phyloP scores from a whole-genome alignment of 75 land plant genomes.

The Cryptomeria japonica region DNA sequence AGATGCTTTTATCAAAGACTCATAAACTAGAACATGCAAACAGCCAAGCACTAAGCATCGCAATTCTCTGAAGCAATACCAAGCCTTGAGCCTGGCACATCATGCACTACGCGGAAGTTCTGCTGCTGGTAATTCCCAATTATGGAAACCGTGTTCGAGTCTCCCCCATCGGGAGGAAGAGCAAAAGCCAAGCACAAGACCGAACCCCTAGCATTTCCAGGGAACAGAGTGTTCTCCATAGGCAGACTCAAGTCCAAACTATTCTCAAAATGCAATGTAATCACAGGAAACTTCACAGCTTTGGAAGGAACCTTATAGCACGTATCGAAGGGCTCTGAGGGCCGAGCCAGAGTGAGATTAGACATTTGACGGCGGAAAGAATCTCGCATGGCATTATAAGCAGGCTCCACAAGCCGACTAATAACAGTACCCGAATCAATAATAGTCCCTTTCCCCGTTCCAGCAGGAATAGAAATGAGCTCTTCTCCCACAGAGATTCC shows the following conservation, averaged over 20 bases:
- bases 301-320: constrained; percentile 39
- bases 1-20: no score
- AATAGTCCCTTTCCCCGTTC: constrained; percentile 55
- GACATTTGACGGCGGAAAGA: constrained; percentile 35
- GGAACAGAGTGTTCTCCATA: constrained; percentile 24
- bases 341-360: constrained; percentile 23
- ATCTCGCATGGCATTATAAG: constrained; percentile 48
- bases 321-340: constrained; percentile 43
- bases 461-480: constrained; percentile 20
- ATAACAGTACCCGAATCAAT: constrained; percentile 62
- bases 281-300: constrained; percentile 19
- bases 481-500: constrained; percentile 42
- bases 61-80: constrained; percentile 57
- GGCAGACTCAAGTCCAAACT: constrained; percentile 50
- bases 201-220: constrained; percentile 44
- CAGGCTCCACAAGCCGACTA: constrained; percentile 49
- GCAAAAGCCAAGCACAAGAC: constrained; percentile 61
- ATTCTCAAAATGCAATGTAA: constrained; percentile 49
- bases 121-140: constrained; percentile 65
- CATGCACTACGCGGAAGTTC: constrained; percentile 51
- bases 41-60: neutral
- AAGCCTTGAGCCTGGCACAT: constrained; percentile 37
- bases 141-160: constrained; percentile 45
- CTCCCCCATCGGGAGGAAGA: constrained; percentile 35
- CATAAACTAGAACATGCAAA: no score